phyloP scores from a whole-genome alignment of 768 basidiomycete genomes.

The Rhizopogon salebrosus region DNA sequence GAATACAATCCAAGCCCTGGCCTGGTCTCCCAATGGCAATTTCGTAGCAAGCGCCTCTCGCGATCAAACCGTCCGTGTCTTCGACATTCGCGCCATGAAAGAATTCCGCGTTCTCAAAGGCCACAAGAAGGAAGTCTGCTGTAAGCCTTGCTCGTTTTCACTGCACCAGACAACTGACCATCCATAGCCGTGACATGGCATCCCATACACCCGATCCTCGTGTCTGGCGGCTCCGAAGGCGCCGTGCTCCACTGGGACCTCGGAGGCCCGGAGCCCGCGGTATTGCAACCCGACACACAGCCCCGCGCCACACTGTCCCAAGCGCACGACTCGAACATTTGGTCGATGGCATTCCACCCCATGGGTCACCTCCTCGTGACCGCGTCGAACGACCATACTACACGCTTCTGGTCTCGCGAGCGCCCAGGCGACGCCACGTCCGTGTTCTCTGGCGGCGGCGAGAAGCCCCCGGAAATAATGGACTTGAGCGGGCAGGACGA shows the following conservation, averaged over 20 bases:
- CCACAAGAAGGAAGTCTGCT: conserved; percentile 98
- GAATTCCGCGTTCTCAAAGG: conserved; percentile 89
- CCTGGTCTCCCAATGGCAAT: conserved; percentile 95
- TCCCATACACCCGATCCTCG: conserved; percentile 86
- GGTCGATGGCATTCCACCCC: conserved; percentile 93
- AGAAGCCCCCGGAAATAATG: conserved; percentile 72
- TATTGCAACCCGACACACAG: conserved; percentile 33
- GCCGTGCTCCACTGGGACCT: conserved; percentile 94
- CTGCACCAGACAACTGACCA: background rate
- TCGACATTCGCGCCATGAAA: conserved; percentile 98
- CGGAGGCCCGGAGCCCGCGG: conserved; percentile 47
- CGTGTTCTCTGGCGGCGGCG: conserved; percentile 76
- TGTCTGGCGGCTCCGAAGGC: conserved; percentile 93
- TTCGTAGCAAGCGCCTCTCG: conserved; percentile 91
- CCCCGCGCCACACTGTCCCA: conserved; percentile 87
- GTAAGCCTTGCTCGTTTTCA: conserved; percentile 41
- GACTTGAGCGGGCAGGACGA: conserved; percentile 63
- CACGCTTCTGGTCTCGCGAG: conserved; percentile 96
- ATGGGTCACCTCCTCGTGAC: conserved; percentile 91
- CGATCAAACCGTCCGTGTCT: conserved; percentile 92
- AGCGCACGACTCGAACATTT: conserved; percentile 97
- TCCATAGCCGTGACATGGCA: conserved; percentile 88
- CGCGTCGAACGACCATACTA: conserved; percentile 97
- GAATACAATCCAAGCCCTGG: conserved; percentile 89
- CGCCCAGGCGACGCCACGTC: conserved; percentile 78